Base-by-base conservation (phyloP, 257 asterid genomes). In the Solanum chilense region DNA sequence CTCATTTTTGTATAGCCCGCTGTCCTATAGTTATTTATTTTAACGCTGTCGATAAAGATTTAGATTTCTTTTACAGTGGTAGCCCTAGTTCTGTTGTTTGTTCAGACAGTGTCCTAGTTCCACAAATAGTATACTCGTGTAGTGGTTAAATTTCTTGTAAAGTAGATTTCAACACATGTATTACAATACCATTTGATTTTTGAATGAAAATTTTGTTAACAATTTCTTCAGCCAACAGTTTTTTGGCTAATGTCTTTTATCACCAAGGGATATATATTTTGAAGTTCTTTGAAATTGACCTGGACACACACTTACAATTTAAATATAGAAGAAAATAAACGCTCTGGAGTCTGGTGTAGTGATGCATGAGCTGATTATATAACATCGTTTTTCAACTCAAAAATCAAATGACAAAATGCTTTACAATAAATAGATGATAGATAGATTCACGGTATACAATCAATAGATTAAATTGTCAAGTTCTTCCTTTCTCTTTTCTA, bases 11-110 rank as follows among this genome's bases (percentile, higher is more conserved):
- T 81, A 81, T 49, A 81, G 85, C 45, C 9, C 45, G 3, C 4
- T 81, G 45, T 29, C 85, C 85, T 81, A 12, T 81, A 81, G 85
- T 81, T 80, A 81, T 81, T 81, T 81, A 81, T 80, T 78, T 81
- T 80, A 80, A 68, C 14, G 42, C 2, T 15, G 39, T 44, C 25
- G 39, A 25, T 77, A 29, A n/a, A 45, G 42, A 42, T 42, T 47
- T 20, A 47, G 68, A 47, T 47, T 9, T 78, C 31, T 11, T 74
- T 74, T 25, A 71, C n/a, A 76, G 33, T 78, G 16, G 64, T 78
- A 45, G 84, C 66, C 41, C 1, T 78, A 78, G 84, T 4, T 45
- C 3, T 78, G 66, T 14, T 76, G 23, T n/a, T n/a, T 76, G 60
- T 76, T 76, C 83, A 78, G 15, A n/a, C 2, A 31, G 13, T 74